Base-by-base conservation (phyloP, 2,329 filamentous ascomycete genomes). In the Penicillium verrucosum region DNA sequence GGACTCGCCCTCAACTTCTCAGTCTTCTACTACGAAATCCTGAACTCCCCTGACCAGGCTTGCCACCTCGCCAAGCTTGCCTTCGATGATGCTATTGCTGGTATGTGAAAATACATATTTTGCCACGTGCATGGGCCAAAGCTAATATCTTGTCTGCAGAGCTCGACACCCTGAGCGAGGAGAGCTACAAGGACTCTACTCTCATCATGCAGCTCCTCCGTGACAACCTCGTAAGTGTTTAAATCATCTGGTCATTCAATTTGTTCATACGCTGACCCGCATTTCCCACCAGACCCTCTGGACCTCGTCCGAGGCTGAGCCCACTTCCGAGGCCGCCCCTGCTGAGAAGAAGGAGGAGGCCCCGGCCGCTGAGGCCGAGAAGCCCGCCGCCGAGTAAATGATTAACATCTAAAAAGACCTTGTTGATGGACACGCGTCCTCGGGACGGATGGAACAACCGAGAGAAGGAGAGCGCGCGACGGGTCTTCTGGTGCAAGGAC, bases 1-100 rank as follows among this genome's bases (percentile, higher is more conserved):
- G 91, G 91, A 76, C 86, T 96, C 66, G 91, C 91, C 70, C 85
- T 96, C 67, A 96, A 96, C 88, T 95, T 95, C 85, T 96, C 92
- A 65, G 92, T 97, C 73, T 97, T 97, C 85, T 97, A 97, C 88
- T 99, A 99, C 79, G 90, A 99, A 87, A 99, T 97, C 77, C 85
- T 97, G 73, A 99, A 97, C 85, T 92, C 93, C 42, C 93, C 93
- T 64, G 94, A 97, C 78, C 93, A 95, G 82, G 93, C 92, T 75
- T 97, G 93, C 88, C 92, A 96, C 79, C 87, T 97, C 68, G 93
- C 91, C 79, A 96, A 96, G 86, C 90, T 93, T 78, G 90, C 90
- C 58, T 96, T 96, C 74, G 91, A 96, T 73, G 93, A 97, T 80
- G 93, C 93, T 67, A 97, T 97, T 85, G 92, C 92, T 71, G 85